Base-by-base conservation (phyloP, 176 grass and related monocot genomes). In the Rhipidocladum racemiflorum region DNA sequence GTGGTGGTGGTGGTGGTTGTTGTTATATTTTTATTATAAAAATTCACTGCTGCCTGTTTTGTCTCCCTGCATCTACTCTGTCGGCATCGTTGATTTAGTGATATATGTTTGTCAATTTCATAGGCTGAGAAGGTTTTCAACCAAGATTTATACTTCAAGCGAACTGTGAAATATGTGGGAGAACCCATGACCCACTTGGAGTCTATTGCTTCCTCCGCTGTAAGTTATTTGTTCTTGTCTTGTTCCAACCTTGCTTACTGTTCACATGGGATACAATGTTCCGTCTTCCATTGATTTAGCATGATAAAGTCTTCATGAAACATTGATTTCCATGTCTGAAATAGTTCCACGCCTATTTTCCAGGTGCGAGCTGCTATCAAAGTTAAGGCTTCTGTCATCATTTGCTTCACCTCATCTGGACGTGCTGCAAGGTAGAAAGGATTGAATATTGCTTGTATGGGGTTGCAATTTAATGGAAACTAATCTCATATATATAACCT, bases 81-180 rank as follows among this genome's bases (percentile, higher is more conserved):
- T 35, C 7, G 75, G n/a, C 15, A 64, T 44, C 35, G 60, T 77
- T 34, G 55, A 65, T 73, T 77, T 60, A 53, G 36, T 71, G 23
- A 74, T 61, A 69, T 56, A 34, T 75, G 50, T 77, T n/a, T 2
- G 13, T 45, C 65, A 5, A 70, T 56, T 88, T 90, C 60, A 81
- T 74, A 99, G 97, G 91, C 93, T 56, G 97, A 99, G 87, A 99
- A 99, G 81, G 97, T 99, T 50, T 99, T 96, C 81, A 99, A 99
- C 83, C 97, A 99, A 80, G 97, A 96, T 87, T 82, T 94, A 43
- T 99, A 96, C 81, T 99, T 94, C 74, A 99, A 99, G 79, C 89
- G 84, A 66, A 88, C 93, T n/a, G 97, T 99, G 66, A 99, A 96
- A 77, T 88, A 88, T 81, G 93, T 99, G 18, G 97, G 91, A 57